phyloP scores from a whole-genome alignment of 192 early-diverging fungal genomes.

The Coemansia sp. region DNA sequence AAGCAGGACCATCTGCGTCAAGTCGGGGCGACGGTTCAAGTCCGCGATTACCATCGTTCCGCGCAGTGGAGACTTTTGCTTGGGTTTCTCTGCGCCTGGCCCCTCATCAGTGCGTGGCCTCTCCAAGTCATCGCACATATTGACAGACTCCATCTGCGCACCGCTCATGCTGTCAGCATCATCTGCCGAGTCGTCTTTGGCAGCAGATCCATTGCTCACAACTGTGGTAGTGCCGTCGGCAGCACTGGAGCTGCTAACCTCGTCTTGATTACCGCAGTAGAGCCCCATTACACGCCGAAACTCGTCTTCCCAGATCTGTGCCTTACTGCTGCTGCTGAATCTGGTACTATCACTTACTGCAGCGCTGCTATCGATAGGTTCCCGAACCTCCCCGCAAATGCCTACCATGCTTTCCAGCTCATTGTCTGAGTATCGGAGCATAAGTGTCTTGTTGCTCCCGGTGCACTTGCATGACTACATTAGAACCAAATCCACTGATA shows the following conservation, averaged over 20 bases:
- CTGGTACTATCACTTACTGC: not conserved
- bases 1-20: constrained; percentile 47
- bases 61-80: not conserved
- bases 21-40: constrained; percentile 34
- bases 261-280: constrained; percentile 6
- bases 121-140: not conserved
- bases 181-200: constrained; percentile 11
- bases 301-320: constrained; percentile 48
- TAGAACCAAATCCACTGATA: not conserved
- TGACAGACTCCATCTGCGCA: constrained; percentile 3
- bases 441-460: constrained; percentile 33
- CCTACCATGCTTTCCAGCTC: constrained; percentile 44
- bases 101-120: not conserved
- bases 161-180: constrained; percentile 11
- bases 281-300: constrained; percentile 50
- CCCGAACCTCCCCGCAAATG: constrained; percentile 7
- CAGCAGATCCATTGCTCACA: constrained; percentile 3
- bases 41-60: constrained; percentile 29
- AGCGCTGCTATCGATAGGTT: not conserved
- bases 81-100: not conserved
- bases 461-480: constrained; percentile 56
- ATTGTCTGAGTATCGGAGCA: constrained; percentile 55
- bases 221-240: constrained; percentile 10
- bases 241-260: constrained; percentile 8
- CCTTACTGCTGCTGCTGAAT: constrained; percentile 13